Conservation (phyloP, 2,329 filamentous ascomycete species). For the Ilyonectria robusta region DNA sequence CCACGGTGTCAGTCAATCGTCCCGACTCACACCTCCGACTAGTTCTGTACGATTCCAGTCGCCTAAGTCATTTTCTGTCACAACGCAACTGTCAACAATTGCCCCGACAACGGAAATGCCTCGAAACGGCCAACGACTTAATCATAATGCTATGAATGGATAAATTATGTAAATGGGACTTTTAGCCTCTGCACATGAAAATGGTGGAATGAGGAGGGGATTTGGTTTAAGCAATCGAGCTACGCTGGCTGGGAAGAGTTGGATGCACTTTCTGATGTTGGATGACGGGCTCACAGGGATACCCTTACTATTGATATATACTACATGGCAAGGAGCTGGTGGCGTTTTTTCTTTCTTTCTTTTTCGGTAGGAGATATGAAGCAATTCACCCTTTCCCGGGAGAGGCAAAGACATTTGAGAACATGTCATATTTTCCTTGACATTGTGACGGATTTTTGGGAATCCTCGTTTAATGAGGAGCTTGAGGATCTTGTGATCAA, state of each 20-base stretch:
- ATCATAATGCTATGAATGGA: constrained; percentile 26
- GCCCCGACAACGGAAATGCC: constrained; percentile 18
- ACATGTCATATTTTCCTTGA: not conserved
- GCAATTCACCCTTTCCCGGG: not conserved
- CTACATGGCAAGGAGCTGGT: constrained; percentile 33
- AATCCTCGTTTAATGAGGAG: not conserved
- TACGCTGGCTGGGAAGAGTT: constrained; percentile 22
- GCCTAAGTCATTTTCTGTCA: constrained; percentile 37
- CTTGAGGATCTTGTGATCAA: not conserved
- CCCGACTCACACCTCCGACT: constrained; percentile 29
- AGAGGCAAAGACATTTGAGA: no score
- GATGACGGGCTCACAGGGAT: constrained; percentile 42
- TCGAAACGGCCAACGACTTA: constrained; percentile 15
- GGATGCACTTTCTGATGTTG: constrained; percentile 36
- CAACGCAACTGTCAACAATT: constrained; percentile 25
- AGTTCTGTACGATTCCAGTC: constrained; percentile 46
- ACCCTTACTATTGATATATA: constrained; percentile 40
- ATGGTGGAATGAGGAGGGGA: not conserved
- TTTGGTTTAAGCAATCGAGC: constrained; percentile 9
- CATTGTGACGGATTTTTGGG: not conserved
- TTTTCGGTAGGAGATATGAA: constrained; percentile 22
- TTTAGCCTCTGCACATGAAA: not conserved
- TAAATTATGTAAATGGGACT: constrained; percentile 22
- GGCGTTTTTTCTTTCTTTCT: constrained; percentile 44
- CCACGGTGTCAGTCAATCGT: constrained; percentile 31